phyloP scores from a whole-genome alignment of 176 grass and related monocot species.

The Triticum turgidum region DNA sequence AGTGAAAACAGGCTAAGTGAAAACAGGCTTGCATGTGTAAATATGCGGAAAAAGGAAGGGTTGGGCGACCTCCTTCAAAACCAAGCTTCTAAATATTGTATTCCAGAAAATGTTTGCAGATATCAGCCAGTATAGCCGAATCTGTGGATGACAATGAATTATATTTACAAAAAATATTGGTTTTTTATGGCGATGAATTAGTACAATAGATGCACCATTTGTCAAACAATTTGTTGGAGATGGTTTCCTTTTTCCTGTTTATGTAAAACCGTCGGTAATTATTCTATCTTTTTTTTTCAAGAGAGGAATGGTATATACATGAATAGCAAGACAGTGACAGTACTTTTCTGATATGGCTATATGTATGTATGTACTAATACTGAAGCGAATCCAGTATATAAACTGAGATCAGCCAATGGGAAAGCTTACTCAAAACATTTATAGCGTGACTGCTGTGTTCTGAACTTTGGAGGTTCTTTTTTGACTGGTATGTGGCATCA shows the following conservation, averaged over 20 bases:
- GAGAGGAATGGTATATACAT: not conserved
- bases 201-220: not conserved
- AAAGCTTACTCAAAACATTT: not conserved
- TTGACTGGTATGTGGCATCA: not conserved
- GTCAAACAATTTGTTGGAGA: not conserved
- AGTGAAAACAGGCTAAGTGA: not conserved
- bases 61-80: not conserved
- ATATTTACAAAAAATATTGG: not conserved
- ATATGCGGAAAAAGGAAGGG: not conserved
- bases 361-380: too few species aligned
- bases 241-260: not conserved
- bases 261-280: not conserved
- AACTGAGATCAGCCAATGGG: not conserved
- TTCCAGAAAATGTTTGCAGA: not conserved
- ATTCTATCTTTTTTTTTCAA: not conserved
- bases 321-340: too few species aligned
- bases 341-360: too few species aligned
- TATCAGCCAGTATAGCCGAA: not conserved
- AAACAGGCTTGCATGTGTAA: not conserved
- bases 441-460: not conserved
- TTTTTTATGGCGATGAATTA: too few species aligned
- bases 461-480: not conserved
- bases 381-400: too few species aligned
- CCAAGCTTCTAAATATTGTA: not conserved
- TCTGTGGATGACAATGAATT: not conserved